Conservation (phyloP, 2,329 filamentous ascomycete genomes). For the Penicillium sp. region DNA sequence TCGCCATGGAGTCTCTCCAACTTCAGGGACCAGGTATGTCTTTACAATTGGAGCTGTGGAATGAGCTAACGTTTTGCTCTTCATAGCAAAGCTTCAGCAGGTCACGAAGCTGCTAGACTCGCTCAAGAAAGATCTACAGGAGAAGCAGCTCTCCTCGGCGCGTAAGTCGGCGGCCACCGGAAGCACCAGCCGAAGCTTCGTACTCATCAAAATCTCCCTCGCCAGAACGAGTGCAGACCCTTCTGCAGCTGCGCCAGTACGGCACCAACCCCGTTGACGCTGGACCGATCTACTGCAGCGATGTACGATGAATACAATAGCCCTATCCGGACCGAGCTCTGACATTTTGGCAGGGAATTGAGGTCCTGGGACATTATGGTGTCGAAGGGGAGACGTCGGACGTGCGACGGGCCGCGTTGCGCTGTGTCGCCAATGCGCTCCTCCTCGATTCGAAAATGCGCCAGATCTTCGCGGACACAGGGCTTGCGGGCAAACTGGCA, state of each 20-base stretch:
- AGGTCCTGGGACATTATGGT: conserved; percentile 65
- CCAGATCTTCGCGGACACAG: conserved; percentile 67
- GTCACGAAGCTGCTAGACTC: conserved; percentile 60
- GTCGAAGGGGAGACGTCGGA: conserved; percentile 61
- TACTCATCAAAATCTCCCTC: background rate
- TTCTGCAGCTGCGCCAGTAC: conserved; percentile 67
- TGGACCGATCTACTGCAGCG: conserved; percentile 76
- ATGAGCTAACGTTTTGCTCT: background rate
- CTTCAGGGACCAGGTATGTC: conserved; percentile 28
- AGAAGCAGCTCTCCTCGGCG: conserved; percentile 54
- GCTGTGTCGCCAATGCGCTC: conserved; percentile 80
- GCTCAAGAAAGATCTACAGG: conserved; percentile 58
- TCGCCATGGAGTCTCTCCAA: conserved; percentile 24
- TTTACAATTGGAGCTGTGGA: background rate
- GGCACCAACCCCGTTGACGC: conserved; percentile 67
- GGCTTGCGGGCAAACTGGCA: conserved; percentile 62
- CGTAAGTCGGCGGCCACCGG: conserved; percentile 45
- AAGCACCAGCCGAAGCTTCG: background rate
- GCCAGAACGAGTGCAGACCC: conserved; percentile 37
- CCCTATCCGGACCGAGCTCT: conserved; percentile 4
- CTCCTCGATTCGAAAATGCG: conserved; percentile 63
- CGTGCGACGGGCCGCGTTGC: conserved; percentile 68
- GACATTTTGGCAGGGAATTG: conserved; percentile 58
- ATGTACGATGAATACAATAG: conserved; percentile 48
- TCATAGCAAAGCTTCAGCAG: conserved; percentile 60